Conservation (phyloP, 306 rosid genomes). For the Prunus padus region DNA sequence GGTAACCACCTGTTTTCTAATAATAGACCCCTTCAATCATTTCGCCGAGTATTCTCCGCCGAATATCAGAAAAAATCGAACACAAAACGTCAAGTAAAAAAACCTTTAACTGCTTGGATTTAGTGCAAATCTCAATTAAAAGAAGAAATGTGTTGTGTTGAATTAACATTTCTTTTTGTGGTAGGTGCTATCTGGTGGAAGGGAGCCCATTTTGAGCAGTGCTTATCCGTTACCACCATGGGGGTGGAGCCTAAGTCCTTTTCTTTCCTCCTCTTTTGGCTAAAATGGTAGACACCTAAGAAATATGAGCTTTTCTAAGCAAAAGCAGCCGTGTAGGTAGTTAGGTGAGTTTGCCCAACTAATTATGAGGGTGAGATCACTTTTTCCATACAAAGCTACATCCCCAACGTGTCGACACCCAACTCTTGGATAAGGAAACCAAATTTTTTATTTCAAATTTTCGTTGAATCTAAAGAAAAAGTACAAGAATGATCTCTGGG, state of each 20-base stretch:
- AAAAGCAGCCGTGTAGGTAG: neutral
- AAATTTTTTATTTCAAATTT: neutral
- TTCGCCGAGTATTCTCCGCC: neutral
- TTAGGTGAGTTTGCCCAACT: neutral
- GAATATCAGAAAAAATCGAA: neutral
- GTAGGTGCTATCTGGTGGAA: neutral
- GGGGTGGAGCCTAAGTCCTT: neutral
- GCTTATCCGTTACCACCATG: neutral
- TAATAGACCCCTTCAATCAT: neutral
- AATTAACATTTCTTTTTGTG: neutral
- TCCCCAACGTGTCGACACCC: neutral
- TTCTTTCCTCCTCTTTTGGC: neutral
- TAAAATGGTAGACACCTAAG: conserved; percentile 5
- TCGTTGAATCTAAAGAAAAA: neutral
- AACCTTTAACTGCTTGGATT: neutral
- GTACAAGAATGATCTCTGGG: neutral
- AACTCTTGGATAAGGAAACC: neutral
- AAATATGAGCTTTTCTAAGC: neutral
- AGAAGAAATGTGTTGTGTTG: no score
- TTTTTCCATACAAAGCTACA: conserved; percentile 1
- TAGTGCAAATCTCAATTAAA: neutral
- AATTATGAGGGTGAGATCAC: neutral
- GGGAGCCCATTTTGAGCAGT: neutral
- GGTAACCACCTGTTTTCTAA: neutral
- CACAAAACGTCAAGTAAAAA: neutral